Evolutionary conservation across 768 basidiomycete species (phyloP), one percentile per base, ranked within the genome.

Genomic region (Cystobasidium onofrii): DNA sequence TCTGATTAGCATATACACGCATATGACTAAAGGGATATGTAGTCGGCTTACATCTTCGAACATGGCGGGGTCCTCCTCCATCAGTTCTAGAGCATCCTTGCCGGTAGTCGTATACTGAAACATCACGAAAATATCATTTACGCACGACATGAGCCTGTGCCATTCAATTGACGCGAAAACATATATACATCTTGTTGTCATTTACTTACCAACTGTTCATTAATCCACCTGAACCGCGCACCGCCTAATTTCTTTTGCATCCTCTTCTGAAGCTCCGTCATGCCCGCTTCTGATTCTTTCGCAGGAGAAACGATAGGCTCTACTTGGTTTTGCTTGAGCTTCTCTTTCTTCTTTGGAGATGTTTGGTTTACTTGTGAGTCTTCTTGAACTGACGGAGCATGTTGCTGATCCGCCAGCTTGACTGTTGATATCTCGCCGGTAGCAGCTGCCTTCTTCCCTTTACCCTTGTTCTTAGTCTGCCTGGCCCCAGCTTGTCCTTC

Each of bases 91-190:
- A 17, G 92, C 91, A 52, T 89, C 84, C 41, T 80, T 82, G 78
- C 92, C 91, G 69, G 87, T 86, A 0, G 88, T 89, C 76, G 93
- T 95, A 83, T 99, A 99, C 34, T 75, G 55, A 52, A 39, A 64
- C 31, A n/a, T n/a, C n/a, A n/a, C n/a, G n/a, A n/a, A n/a, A n/a
- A n/a, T n/a, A n/a, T n/a, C n/a, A n/a, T n/a, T n/a, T n/a, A n/a
- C n/a, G n/a, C n/a, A n/a, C n/a, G n/a, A n/a, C n/a, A n/a, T n/a
- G n/a, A n/a, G n/a, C n/a, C n/a, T n/a, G n/a, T n/a, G n/a, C n/a
- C n/a, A n/a, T n/a, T n/a, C n/a, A n/a, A n/a, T n/a, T n/a, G n/a
- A n/a, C n/a, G n/a, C n/a, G n/a, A n/a, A n/a, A n/a, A n/a, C n/a
- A n/a, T n/a, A n/a, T n/a, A n/a, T n/a, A n/a, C n/a, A n/a, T n/a